Evolutionary conservation across 495 filamentous ascomycete species (phyloP).

Genomic region (Friedmanniomyces simplex): DNA sequence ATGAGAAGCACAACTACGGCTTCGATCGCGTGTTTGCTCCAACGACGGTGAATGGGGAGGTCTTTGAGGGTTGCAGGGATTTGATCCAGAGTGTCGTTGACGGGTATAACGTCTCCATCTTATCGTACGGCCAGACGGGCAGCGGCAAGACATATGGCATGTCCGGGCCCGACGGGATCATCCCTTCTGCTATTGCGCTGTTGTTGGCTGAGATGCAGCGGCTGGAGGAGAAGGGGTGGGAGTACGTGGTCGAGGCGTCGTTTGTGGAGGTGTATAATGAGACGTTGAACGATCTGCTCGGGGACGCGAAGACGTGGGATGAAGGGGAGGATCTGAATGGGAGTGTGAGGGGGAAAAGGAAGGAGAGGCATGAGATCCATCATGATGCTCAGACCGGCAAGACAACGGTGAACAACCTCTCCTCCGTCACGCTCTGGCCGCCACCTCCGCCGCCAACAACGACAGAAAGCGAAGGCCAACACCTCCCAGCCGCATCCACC

Average conservation of each 20-base stretch:
- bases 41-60: constrained; percentile 61
- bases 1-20: constrained; percentile 71
- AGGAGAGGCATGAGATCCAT: constrained; percentile 84
- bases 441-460: not conserved
- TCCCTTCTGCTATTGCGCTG: constrained; percentile 81
- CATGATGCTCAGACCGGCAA: constrained; percentile 73
- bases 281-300: constrained; percentile 84
- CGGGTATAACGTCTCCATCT: constrained; percentile 98
- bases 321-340: constrained; percentile 8
- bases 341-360: constrained; percentile 27
- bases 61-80: constrained; percentile 96
- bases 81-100: constrained; percentile 93
- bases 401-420: constrained; percentile 76
- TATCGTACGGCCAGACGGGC: constrained; percentile 97
- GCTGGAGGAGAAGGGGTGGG: constrained; percentile 85
- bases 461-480: constrained; percentile 3
- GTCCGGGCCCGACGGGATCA: constrained; percentile 89
- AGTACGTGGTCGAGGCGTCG: constrained; percentile 83
- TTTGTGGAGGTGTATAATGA: constrained; percentile 99
- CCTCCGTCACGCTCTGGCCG: constrained; percentile 52
- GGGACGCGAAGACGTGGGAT: constrained; percentile 45
- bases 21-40: constrained; percentile 94
- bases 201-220: constrained; percentile 79
- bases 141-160: constrained; percentile 96
- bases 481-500: not conserved